These are phyloP conservation scores for Arachis monticola DNA, from an alignment of 331 rosid species.

Conservation along the genomic window DNA sequence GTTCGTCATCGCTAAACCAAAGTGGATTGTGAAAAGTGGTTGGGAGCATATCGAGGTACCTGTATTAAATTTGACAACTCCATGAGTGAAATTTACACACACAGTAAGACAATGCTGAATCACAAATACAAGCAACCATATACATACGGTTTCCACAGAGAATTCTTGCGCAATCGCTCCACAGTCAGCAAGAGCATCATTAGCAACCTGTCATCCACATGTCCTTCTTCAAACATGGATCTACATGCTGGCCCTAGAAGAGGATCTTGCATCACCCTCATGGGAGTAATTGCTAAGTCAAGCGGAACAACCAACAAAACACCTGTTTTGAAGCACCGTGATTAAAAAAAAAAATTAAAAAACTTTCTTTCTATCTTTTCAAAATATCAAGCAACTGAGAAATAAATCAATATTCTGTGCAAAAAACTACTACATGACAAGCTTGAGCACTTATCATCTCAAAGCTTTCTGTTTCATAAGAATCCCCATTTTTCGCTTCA, in stretches of 20 bases:
- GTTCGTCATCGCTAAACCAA: constrained; percentile 84
- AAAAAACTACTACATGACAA: neutral
- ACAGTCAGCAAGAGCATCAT: constrained; percentile 80
- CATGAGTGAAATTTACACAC: constrained; percentile 41
- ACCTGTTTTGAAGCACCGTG: constrained; percentile 50
- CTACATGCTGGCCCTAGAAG: constrained; percentile 86
- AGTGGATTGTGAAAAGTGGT: constrained; percentile 79
- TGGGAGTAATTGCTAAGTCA: constrained; percentile 91
- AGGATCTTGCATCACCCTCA: constrained; percentile 97
- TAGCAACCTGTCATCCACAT: constrained; percentile 90
- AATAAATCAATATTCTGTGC: neutral
- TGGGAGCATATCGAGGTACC: constrained; percentile 97
- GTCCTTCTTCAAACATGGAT: constrained; percentile 90
- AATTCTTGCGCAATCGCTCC: constrained; percentile 79
- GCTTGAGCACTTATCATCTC: constrained; percentile 8
- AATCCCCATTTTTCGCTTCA: constrained; percentile 5
- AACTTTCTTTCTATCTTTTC: constrained; percentile 21
- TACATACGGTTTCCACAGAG: constrained; percentile 97
- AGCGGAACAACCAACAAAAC: constrained; percentile 84
- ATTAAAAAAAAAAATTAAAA: neutral
- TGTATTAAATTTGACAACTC: constrained; percentile 50
- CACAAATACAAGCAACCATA: constrained; percentile 42
- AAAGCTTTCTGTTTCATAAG: neutral
- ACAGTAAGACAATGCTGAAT: constrained; percentile 12
- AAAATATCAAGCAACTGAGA: constrained; percentile 8